Evolutionary conservation across 2,329 filamentous ascomycete genomes (phyloP).

Genomic region (Nannizziopsis arthrosporioides): DNA sequence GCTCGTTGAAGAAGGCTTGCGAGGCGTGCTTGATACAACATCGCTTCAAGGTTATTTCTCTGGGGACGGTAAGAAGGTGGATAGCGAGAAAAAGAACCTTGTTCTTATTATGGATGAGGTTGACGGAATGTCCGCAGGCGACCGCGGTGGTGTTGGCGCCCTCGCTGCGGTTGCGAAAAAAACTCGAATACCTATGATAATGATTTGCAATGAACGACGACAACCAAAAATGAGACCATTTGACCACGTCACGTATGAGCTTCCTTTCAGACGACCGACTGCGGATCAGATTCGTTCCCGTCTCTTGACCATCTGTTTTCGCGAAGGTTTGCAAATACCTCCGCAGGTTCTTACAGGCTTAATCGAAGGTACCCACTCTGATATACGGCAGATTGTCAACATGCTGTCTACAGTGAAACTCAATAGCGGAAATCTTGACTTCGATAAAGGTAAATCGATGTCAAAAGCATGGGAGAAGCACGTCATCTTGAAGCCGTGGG

Average conservation of each 20-base stretch:
- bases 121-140: conserved; percentile 95
- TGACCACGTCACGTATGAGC: conserved; percentile 69
- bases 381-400: conserved; percentile 96
- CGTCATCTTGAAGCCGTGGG: conserved; percentile 92
- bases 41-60: conserved; percentile 87
- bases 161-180: conserved; percentile 91
- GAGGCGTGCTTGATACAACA: conserved; percentile 84
- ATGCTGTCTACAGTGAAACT: conserved; percentile 94
- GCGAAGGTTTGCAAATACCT: conserved; percentile 79
- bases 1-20: conserved; percentile 76
- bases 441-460: conserved; percentile 81
- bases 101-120: conserved; percentile 98
- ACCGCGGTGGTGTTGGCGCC: conserved; percentile 88
- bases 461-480: conserved; percentile 98
- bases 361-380: conserved; percentile 88
- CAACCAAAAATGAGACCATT: conserved; percentile 98
- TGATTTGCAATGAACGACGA: conserved; percentile 93
- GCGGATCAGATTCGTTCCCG: conserved; percentile 82
- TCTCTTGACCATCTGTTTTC: conserved; percentile 88
- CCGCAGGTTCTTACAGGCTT: conserved; percentile 76
- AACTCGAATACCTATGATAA: conserved; percentile 83
- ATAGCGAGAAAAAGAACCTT: conserved; percentile 76
- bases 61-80: conserved; percentile 66
- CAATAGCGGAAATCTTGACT: conserved; percentile 68
- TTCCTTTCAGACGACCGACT: conserved; percentile 80